A percentile compares a stretch with the other conserved stretches of the same genome.
Evolutionary conservation across 345 rosid genomes (phyloP).

Genomic region (Aquilaria malaccensis): DNA sequence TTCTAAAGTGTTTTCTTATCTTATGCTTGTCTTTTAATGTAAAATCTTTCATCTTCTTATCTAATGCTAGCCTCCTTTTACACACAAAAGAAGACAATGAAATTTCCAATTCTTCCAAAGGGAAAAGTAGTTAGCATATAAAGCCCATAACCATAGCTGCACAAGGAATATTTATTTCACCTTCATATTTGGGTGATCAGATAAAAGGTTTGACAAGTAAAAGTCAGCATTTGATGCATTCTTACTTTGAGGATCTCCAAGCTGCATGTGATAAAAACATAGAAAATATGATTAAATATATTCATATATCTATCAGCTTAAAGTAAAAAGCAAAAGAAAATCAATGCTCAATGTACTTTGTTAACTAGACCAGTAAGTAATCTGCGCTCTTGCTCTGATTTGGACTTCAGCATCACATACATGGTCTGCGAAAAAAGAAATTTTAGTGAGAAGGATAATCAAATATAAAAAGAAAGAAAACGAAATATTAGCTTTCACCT

Average conservation of each 20-base stretch:
- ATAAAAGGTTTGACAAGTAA: constrained; percentile 78
- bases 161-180: constrained; percentile 20
- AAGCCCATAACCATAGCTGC: neutral
- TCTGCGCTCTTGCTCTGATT: constrained; percentile 89
- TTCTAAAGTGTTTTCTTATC: neutral
- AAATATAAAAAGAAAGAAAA: neutral
- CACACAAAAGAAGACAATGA: neutral
- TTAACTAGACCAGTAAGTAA: constrained; percentile 81
- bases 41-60: neutral
- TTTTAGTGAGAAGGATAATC: neutral
- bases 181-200: constrained; percentile 99
- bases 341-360: constrained; percentile 42
- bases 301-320: constrained; percentile 3
- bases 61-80: neutral
- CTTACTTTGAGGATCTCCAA: constrained; percentile 96
- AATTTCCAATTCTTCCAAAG: neutral
- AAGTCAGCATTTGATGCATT: constrained; percentile 96
- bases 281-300: constrained; percentile 5
- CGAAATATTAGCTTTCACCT: too few relatives aligned
- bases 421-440: constrained; percentile 45
- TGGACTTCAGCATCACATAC: constrained; percentile 66
- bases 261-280: constrained; percentile 36
- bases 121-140: neutral
- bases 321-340: neutral
- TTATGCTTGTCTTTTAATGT: neutral